Base-by-base conservation (phyloP, 2,329 filamentous ascomycete genomes). In the Magnaporthiopsis incrustans region DNA sequence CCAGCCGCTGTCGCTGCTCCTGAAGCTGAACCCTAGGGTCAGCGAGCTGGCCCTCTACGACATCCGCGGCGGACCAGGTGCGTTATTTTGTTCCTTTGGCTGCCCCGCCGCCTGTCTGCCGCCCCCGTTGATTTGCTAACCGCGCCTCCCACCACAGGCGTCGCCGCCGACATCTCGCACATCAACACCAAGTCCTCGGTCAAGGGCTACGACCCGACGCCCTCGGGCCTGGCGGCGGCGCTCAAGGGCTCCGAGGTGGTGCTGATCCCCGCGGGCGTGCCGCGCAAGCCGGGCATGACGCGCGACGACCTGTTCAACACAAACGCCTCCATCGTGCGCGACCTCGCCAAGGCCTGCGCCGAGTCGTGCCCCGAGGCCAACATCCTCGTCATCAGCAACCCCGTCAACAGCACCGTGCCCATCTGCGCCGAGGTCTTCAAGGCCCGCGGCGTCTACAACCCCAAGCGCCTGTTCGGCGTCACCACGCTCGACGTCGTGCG, bases 251-350 rank as follows among this genome's bases (percentile, higher is more conserved):
- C 92, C 74, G 92, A 98, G 81, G 88, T 99, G 73, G 91, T 99
- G 75, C 87, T 99, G 76, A 98, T 99, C 79, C 95, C 95, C 75
- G 95, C 95, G 75, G 95, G 95, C 85, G 94, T 99, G 71, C 95
- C 95, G 76, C 92, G 95, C 83, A 97, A 97, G 88, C 95, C 95
- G 78, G 95, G 95, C 82, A 99, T 99, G 95, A 96, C 91, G 82
- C 93, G 95, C 85, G 95, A 99, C 81, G 94, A 99, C 78, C 89
- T 99, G 69, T 99, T 99, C 92, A 98, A 98, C 89, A 99, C 94
- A 86, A 99, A 99, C 81, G 95, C 95, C 79, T 96, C 92, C 77
- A 99, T 99, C 79, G 95, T 99, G 78, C 93, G 94, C 76, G 95
- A 98, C 81, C 88, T 99, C 70, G 93, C 94, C 82, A 96, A 97